Conservation (phyloP, 1,284 basidiomycete species). For the Boletellus deceptivus region DNA sequence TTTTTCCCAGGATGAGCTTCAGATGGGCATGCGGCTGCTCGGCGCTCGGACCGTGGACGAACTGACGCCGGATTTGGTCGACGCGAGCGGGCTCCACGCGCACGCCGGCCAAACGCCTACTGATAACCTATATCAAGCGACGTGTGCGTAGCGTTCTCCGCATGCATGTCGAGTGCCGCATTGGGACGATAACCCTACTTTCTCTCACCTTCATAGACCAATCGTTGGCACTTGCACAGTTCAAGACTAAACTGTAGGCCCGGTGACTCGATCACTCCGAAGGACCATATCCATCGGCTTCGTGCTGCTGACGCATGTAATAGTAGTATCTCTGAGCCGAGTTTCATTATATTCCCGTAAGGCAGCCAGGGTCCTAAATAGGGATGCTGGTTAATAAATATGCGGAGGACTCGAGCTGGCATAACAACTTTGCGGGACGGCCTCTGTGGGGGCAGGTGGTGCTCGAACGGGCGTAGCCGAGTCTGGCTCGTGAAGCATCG, state of each 20-base stretch:
- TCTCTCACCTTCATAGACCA: slow-evolving; percentile 22
- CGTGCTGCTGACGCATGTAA: too few relatives aligned
- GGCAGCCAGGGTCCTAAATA: too few relatives aligned
- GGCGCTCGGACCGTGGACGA: slow-evolving; percentile 57
- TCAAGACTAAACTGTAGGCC: slow-evolving; percentile 23
- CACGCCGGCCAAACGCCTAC: slow-evolving; percentile 42
- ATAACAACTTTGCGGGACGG: too few relatives aligned
- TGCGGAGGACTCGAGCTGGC: too few relatives aligned
- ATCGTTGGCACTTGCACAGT: slow-evolving; percentile 31
- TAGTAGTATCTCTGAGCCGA: too few relatives aligned
- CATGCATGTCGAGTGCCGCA: background rate
- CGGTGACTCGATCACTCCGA: background rate
- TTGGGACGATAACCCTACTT: slow-evolving; percentile 1
- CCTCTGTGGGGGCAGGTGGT: too few relatives aligned
- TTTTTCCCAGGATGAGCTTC: slow-evolving; percentile 51
- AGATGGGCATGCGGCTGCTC: slow-evolving; percentile 58
- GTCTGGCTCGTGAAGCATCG: too few relatives aligned
- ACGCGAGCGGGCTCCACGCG: slow-evolving; percentile 38
- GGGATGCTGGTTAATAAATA: too few relatives aligned
- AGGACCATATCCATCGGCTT: background rate
- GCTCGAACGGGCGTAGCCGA: too few relatives aligned
- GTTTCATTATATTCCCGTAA: too few relatives aligned
- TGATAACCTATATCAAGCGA: slow-evolving; percentile 50
- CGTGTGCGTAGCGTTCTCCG: slow-evolving; percentile 42
- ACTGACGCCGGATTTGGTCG: slow-evolving; percentile 59